Base-by-base conservation (phyloP, 2,329 filamentous ascomycete genomes). In the Colletotrichum ledebouriae region DNA sequence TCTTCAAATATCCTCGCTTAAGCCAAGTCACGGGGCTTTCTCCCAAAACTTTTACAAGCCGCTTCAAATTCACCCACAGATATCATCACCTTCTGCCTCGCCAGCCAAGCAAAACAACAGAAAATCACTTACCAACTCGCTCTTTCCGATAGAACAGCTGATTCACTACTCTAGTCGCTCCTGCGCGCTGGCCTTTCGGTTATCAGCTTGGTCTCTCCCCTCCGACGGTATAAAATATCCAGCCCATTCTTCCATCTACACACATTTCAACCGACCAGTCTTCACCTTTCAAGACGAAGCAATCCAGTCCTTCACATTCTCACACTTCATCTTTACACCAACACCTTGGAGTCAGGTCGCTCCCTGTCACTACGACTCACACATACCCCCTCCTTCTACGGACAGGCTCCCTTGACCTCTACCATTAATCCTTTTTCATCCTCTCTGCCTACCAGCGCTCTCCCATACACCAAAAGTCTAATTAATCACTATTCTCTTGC, bases 121-220 rank as follows among this genome's bases (percentile, higher is more conserved):
- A 58, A 44, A 20, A 25, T 41, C 4, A 10, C 15, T 39, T 34
- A 11, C 17, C 55, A 39, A 33, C 47, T 56, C 39, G 15, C 49
- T 29, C 4, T 71, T 50, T 50, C 15, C 17, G 25, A 46, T n/a
- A 9, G 34, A 12, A 29, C 17, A 56, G 17, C 34, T 15, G 12
- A 53, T 61, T 61, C 59, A 61, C 59, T 34, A 17, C 9, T 42
- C 37, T 15, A 2, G 46, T 42, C 22, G 20, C 34, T 52, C 37
- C 37, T 42, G 59, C 59, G 2, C 17, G 10, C 37, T 17, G 13
- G 7, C 6, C n/a, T 25, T 13, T 17, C n/a, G 15, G 42, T 46
- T n/a, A 4, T n/a, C 11, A 39, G 13, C 11, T 5, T 39, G 10
- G 9, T 42, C 11, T 34, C 46, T 15, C 17, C 6, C 25, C 37